Percentiles rank a stretch among this genome's conserved stretches.
Conservation (phyloP, 208 protist species). For the Crithidia expoeki region DNA sequence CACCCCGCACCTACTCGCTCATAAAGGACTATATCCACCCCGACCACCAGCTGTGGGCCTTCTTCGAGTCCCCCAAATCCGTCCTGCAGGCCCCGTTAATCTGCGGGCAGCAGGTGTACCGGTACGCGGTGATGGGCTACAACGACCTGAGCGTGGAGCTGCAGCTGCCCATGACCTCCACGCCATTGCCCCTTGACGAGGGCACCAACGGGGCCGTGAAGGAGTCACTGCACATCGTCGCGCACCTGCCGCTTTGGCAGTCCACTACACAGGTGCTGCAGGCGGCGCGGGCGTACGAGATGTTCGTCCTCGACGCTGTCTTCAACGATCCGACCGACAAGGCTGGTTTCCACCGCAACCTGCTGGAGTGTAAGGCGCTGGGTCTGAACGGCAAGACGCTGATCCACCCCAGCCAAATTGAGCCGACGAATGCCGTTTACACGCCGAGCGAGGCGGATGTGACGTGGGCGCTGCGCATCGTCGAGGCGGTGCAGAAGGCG, state of each 20-base stretch:
- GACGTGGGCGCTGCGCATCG: constrained; percentile 62
- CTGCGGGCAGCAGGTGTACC: constrained; percentile 68
- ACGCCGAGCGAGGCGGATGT: constrained; percentile 61
- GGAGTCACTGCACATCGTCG: constrained; percentile 28
- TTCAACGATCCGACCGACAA: constrained; percentile 79
- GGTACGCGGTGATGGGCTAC: constrained; percentile 73
- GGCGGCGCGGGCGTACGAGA: constrained; percentile 61
- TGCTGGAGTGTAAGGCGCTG: constrained; percentile 56
- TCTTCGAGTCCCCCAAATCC: constrained; percentile 78
- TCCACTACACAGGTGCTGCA: constrained; percentile 65
- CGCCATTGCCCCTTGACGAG: constrained; percentile 10
- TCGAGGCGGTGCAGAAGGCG: constrained; percentile 35
- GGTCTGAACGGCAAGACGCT: constrained; percentile 85
- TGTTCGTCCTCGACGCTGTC: constrained; percentile 76
- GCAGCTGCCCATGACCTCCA: constrained; percentile 37
- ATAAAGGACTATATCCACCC: constrained; percentile 77
- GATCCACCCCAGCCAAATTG: constrained; percentile 72
- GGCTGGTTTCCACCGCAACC: constrained; percentile 59
- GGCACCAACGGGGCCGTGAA: constrained; percentile 13
- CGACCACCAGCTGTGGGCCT: constrained; percentile 79
- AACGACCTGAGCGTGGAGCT: constrained; percentile 65
- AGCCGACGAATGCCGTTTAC: constrained; percentile 66
- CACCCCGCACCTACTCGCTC: constrained; percentile 45
- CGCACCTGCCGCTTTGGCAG: constrained; percentile 54
- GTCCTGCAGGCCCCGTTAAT: constrained; percentile 68